Evolutionary conservation across 768 basidiomycete genomes (phyloP).

Genomic region (Neoboletus subvelutipes): DNA sequence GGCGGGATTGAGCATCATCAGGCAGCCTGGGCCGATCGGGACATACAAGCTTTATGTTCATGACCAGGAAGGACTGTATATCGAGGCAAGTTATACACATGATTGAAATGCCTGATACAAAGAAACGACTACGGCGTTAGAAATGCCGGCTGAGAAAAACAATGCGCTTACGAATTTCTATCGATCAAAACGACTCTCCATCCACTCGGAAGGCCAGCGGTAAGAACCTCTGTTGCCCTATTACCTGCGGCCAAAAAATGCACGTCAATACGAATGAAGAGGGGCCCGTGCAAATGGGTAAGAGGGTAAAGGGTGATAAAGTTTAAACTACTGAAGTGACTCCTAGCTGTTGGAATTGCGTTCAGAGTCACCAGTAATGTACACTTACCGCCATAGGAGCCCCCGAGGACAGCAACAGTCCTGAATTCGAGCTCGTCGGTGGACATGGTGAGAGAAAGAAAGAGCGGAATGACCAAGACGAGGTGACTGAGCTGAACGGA

Average conservation of each 20-base stretch:
- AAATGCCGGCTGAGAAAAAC: background rate
- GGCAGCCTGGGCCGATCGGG: too few relatives aligned
- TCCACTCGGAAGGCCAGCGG: conserved; percentile 45
- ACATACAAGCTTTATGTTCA: conserved; percentile 64
- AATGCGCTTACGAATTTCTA: conserved; percentile 50
- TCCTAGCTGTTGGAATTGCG: background rate
- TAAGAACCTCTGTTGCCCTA: conserved; percentile 49
- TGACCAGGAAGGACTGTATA: conserved; percentile 57
- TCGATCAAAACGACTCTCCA: conserved; percentile 61
- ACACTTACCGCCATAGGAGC: conserved; percentile 50
- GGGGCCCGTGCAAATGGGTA: background rate
- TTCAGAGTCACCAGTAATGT: conserved; percentile 1
- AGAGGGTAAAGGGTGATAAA: background rate
- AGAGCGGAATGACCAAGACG: background rate
- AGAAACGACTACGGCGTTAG: background rate
- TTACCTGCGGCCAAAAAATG: conserved; percentile 35
- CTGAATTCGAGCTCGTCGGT: background rate
- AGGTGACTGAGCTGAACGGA: background rate
- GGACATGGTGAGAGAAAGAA: conserved; percentile 11
- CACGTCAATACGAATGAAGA: background rate
- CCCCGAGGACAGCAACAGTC: conserved; percentile 56
- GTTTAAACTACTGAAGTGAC: background rate
- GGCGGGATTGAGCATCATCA: background rate
- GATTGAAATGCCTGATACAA: conserved; percentile 45
- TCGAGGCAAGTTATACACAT: conserved; percentile 59